Base-by-base conservation (phyloP, 345 rosid genomes). In the Microcos paniculata region DNA sequence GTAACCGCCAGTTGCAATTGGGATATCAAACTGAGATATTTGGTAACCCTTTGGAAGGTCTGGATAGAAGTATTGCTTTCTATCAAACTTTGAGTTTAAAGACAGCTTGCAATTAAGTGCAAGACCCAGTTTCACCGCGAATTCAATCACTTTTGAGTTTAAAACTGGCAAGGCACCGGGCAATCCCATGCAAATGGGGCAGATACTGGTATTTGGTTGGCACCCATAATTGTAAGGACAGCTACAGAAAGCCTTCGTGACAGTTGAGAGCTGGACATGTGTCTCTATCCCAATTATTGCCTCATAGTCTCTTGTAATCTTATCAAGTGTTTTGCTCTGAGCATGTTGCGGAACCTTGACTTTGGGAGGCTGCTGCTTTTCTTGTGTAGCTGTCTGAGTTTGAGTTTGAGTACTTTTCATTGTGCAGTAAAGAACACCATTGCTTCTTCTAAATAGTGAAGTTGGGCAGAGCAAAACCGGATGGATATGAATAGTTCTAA, bases 41-140 rank as follows among this genome's bases (percentile, higher is more conserved):
- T 95, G 99, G 77, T 93, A 95, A 26, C 97, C 99, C 78, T 95
- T 95, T 21, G 99, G 99, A 55, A 95, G 97, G 82, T 95, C 99
- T 4, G 99, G 98, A 75, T 95, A 93, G 71, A 95, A 91, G 85
- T 95, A 95, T 82, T 95, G 98, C 81, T 93, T 96, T 87, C 98
- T 93, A 67, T 96, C 98, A 38, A 96, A 96, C 64, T 96, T 93
- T 4, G 99, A 91, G 82, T 81, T 87, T 21, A 96, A 84, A 26
- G 97, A 84, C 56, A 96, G 81, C 83, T 87, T 85, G 85, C 98
- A 96, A 67, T 96, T 96, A 71, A 93, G 87, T 31, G 97, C 98
- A 77, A 93, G 88, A 21, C 97, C 96, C 82, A 96, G 76, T 83
- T 85, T 89, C 67, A 93, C 97, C 1, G 96, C 98, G 66, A 81